Conservation (phyloP, 352 stramenopile species). For the Pythium volutum region DNA sequence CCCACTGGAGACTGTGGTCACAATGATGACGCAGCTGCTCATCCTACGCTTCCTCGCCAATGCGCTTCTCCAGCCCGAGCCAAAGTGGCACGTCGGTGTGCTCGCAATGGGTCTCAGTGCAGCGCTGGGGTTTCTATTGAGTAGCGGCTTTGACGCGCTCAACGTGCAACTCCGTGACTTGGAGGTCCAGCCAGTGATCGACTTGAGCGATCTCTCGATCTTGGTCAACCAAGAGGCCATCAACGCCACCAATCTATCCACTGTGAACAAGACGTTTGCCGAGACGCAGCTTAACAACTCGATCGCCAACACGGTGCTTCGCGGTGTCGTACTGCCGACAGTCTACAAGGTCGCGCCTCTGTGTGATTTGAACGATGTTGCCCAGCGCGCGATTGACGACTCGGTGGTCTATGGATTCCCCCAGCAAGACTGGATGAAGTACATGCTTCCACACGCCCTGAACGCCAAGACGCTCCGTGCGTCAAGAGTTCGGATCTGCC, state of each 20-base stretch:
- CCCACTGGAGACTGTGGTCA: background rate
- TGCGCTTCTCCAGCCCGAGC: background rate
- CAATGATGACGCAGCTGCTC: conserved; percentile 1
- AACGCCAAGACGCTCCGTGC: background rate
- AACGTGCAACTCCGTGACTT: conserved; percentile 1
- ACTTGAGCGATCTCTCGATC: background rate
- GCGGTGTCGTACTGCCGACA: background rate
- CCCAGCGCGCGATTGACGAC: background rate
- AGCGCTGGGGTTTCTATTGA: background rate
- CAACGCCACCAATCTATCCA: background rate
- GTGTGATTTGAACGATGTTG: background rate
- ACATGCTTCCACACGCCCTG: background rate
- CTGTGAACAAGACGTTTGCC: background rate
- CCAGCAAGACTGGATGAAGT: conserved; percentile 4
- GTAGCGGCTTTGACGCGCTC: conserved; percentile 5
- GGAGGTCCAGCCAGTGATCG: background rate
- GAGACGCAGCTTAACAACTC: conserved; percentile 2
- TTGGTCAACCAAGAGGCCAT: background rate
- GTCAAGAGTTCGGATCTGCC: background rate
- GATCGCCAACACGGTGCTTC: conserved; percentile 6
- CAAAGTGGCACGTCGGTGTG: background rate
- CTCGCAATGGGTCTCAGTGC: background rate
- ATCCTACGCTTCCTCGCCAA: conserved; percentile 3
- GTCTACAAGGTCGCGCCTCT: background rate
- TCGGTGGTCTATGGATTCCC: background rate